A percentile compares a stretch with the other conserved stretches of the same genome.
Evolutionary conservation across 2,329 filamentous ascomycete genomes (phyloP).

Genomic region (Fusarium sp.): DNA sequence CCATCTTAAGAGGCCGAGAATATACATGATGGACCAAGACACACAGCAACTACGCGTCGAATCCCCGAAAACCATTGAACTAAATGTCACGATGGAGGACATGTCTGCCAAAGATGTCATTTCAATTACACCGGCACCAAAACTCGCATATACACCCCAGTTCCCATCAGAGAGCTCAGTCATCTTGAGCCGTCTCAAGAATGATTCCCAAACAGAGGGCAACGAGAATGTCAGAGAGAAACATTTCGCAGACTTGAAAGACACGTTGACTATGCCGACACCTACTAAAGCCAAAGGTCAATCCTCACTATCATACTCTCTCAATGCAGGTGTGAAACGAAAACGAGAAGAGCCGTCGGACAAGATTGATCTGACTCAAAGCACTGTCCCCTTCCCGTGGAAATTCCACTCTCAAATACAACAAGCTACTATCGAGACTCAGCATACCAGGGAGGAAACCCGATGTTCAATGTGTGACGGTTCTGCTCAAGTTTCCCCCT

Average conservation of each 20-base stretch:
- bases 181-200: conserved; percentile 45
- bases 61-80: not conserved
- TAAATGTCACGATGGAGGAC: not conserved
- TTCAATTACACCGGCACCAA: not conserved
- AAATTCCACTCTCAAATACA: not conserved
- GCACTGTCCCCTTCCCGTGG: conserved; percentile 45
- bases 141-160: conserved; percentile 44
- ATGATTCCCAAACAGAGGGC: not conserved
- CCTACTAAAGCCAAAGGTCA: conserved; percentile 5
- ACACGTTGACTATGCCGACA: conserved; percentile 28
- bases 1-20: not conserved
- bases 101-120: not conserved
- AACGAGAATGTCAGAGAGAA: not conserved
- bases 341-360: conserved; percentile 39
- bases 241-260: not conserved
- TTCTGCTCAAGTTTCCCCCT: not conserved
- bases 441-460: not conserved
- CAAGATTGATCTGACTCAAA: conserved; percentile 46
- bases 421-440: not conserved
- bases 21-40: conserved; percentile 2
- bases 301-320: not conserved
- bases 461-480: conserved; percentile 34
- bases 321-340: conserved; percentile 40
- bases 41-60: not conserved
- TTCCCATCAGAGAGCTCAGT: conserved; percentile 42